Percentiles rank a stretch among this genome's conserved stretches.
Conservation (phyloP, 139 green algal species). For the Chlorella sorokiniana region DNA sequence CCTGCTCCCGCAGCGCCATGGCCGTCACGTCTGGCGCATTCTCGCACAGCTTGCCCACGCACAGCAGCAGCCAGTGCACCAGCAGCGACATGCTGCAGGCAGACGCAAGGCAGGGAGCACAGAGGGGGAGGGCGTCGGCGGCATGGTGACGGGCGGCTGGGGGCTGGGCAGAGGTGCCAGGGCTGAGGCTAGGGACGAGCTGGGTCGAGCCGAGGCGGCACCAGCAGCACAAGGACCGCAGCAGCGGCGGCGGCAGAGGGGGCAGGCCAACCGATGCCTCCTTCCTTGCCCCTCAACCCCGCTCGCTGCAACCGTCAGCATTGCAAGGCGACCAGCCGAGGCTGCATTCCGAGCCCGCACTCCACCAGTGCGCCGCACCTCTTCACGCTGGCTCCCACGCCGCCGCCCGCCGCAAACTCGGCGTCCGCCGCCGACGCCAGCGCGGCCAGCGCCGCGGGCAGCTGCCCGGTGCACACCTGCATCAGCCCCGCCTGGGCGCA, state of each 20-base stretch:
- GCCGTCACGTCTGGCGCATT: conserved; percentile 43
- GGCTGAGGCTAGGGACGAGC: no score
- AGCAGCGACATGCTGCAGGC: conserved; percentile 61
- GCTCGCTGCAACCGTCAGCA: no score
- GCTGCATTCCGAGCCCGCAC: not conserved
- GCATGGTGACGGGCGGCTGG: not conserved
- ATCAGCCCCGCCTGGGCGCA: conserved; percentile 54
- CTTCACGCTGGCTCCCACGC: not conserved
- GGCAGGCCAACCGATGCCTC: no score
- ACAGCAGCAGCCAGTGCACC: conserved; percentile 92
- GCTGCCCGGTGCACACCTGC: conserved; percentile 32
- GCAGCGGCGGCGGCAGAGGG: no score
- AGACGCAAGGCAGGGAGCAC: no score
- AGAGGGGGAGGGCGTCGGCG: no score
- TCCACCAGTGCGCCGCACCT: not conserved
- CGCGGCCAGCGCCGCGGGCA: conserved; percentile 26
- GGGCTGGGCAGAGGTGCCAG: not conserved
- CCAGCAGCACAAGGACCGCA: no score
- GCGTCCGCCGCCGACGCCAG: not conserved
- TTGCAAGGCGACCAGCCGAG: no score
- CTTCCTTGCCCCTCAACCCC: no score
- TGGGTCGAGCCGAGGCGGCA: no score
- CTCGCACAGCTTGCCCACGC: conserved; percentile 88
- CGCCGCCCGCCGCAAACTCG: not conserved
- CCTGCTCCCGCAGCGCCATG: conserved; percentile 45